These are phyloP conservation scores for Aphanomyces stellatus DNA, from an alignment of 352 stramenopile genomes.

Conservation along the genomic window DNA sequence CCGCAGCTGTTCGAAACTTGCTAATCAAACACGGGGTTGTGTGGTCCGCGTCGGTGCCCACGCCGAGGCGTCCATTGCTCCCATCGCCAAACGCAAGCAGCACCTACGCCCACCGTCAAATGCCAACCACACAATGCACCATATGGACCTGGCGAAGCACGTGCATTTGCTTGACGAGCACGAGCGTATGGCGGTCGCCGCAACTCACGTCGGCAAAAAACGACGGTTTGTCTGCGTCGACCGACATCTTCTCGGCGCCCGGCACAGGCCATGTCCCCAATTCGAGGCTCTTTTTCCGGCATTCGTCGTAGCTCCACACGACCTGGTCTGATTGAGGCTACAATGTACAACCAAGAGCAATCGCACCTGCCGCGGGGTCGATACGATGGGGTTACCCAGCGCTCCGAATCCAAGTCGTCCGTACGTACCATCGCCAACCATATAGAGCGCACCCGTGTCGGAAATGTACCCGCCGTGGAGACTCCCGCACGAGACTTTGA, in stretches of 20 bases:
- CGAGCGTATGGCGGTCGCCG: slow-evolving; percentile 55
- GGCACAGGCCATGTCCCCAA: not conserved
- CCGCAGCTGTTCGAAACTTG: slow-evolving; percentile 24
- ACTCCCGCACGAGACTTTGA: slow-evolving; percentile 41
- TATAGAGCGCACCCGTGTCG: slow-evolving; percentile 48
- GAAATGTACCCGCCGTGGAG: slow-evolving; percentile 49
- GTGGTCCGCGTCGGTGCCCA: slow-evolving; percentile 44
- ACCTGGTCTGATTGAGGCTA: not conserved
- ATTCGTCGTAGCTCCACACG: not conserved
- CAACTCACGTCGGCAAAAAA: slow-evolving; percentile 58
- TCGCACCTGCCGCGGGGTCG: slow-evolving; percentile 25
- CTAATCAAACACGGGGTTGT: slow-evolving; percentile 34
- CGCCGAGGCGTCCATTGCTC: slow-evolving; percentile 51
- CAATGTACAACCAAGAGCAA: slow-evolving; percentile 24
- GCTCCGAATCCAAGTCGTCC: slow-evolving; percentile 41
- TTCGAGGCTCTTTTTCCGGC: not conserved
- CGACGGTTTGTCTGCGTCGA: slow-evolving; percentile 27
- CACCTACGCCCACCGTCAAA: no score
- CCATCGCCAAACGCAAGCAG: slow-evolving; percentile 59
- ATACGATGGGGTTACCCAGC: slow-evolving; percentile 8
- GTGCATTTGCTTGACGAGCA: slow-evolving; percentile 22
- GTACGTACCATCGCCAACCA: slow-evolving; percentile 59
- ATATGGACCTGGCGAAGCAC: not conserved
- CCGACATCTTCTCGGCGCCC: not conserved
- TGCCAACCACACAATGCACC: no score